Evolutionary conservation across 2,329 filamentous ascomycete genomes (phyloP).

Genomic region (Diaporthe humulicola): DNA sequence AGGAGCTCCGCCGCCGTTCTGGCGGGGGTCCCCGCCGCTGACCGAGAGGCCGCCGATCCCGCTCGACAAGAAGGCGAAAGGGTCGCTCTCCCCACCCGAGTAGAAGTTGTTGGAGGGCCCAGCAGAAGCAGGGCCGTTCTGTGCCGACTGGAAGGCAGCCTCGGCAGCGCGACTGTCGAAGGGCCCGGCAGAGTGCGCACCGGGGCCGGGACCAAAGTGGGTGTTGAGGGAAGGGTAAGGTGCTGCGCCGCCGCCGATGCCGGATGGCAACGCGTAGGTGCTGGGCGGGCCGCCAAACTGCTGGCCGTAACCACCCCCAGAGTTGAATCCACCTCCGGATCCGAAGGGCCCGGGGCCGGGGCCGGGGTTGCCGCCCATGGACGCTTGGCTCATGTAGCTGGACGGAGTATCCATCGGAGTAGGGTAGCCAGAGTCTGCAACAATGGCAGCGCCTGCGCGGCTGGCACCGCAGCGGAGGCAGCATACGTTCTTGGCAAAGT

Average conservation of each 20-base stretch:
- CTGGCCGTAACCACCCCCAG: slow-evolving; percentile 76
- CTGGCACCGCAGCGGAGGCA: slow-evolving; percentile 96
- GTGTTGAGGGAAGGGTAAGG: slow-evolving; percentile 87
- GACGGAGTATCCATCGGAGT: slow-evolving; percentile 90
- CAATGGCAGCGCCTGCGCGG: slow-evolving; percentile 91
- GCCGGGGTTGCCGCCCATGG: slow-evolving; percentile 87
- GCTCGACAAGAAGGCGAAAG: slow-evolving; percentile 83
- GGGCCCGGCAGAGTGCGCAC: slow-evolving; percentile 84
- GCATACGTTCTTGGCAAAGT: slow-evolving; percentile 99
- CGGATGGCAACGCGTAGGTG: slow-evolving; percentile 90
- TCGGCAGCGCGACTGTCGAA: slow-evolving; percentile 96
- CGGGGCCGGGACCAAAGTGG: slow-evolving; percentile 81
- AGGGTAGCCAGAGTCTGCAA: slow-evolving; percentile 92
- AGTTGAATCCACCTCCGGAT: slow-evolving; percentile 76
- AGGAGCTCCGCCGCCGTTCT: slow-evolving; percentile 71
- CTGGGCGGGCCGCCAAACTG: slow-evolving; percentile 90
- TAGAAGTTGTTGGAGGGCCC: slow-evolving; percentile 82
- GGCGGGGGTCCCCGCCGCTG: slow-evolving; percentile 72
- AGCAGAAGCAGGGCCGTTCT: slow-evolving; percentile 83
- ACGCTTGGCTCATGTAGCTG: slow-evolving; percentile 87
- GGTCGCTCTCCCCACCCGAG: slow-evolving; percentile 75
- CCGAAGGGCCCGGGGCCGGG: slow-evolving; percentile 83
- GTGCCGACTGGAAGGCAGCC: slow-evolving; percentile 91
- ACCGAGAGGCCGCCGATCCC: slow-evolving; percentile 81
- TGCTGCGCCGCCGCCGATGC: slow-evolving; percentile 82